Evolutionary conservation across 2,329 filamentous ascomycete species (phyloP), one percentile per base, ranked within the genome.

Genomic region (Torrubiella hemipterigena): DNA sequence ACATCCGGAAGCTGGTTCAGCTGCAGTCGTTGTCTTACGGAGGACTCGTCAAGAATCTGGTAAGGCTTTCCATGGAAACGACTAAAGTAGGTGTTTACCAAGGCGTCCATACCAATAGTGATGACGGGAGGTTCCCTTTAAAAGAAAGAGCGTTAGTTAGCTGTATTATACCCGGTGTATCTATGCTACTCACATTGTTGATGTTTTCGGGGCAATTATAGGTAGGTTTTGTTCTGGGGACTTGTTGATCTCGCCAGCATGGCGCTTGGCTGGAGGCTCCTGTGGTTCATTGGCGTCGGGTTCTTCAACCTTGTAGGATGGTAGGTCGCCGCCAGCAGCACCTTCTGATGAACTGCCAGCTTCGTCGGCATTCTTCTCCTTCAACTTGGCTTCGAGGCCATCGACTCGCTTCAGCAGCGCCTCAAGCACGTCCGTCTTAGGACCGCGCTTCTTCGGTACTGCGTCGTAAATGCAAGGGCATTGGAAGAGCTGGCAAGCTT

Each of bases 381-480:
- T 82, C 23, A 93, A 63, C 39, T 78, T 75, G 48, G 81, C 83
- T 52, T 93, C 84, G 30, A 93, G 61, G 2, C 84, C 84, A 51
- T 93, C 85, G 3, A 93, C 84, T 32, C 85, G 71, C 54, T 89
- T 93, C 36, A 93, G 50, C 7, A 93, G 61, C 2, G 85, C 83
- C 52, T 93, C 85, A 19, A 93, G 63, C 5, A 93, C 82, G 51
- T 93, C 85, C 17, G 84, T 93, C 56, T 93, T 93, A 3, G 85
- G 85, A 0, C 85, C 85, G 51, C 85, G 69, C 54, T 93, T 93
- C 59, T 93, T 93, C 1, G 85, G 85, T 13, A 91, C 74, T 17
- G 85, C 85, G 61, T 93, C 84, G 55, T 93, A 93, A 37, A 93
- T 69, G 58, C 85, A 93, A 19, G 81, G 74, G 51, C 82, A 89